Conservation (phyloP, 345 rosid genomes). For the Carallia brachiata region DNA sequence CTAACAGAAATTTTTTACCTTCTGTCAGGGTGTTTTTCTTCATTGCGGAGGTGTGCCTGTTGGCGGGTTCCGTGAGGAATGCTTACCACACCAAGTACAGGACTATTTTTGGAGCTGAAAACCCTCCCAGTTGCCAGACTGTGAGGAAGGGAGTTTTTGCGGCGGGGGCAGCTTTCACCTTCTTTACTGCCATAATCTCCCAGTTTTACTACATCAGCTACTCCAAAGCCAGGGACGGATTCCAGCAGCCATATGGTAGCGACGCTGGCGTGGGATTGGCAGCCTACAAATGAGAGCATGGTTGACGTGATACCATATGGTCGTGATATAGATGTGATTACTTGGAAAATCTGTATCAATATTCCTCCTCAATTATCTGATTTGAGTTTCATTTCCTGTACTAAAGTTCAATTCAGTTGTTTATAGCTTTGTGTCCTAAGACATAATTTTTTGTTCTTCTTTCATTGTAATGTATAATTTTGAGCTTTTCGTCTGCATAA, state of each 20-base stretch:
- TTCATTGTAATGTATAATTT: conserved; percentile 12
- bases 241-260: conserved; percentile 49
- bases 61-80: conserved; percentile 84
- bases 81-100: conserved; percentile 89
- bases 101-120: conserved; percentile 51
- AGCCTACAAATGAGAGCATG: conserved; percentile 49
- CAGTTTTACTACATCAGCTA: conserved; percentile 69
- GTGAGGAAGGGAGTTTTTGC: conserved; percentile 87
- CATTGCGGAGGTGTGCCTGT: conserved; percentile 75
- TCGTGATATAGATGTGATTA: conserved; percentile 1
- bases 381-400: conserved; percentile 21
- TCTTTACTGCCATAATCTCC: conserved; percentile 71
- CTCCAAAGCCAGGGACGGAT: conserved; percentile 62
- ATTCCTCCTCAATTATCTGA: conserved; percentile 9
- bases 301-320: background rate
- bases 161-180: conserved; percentile 84
- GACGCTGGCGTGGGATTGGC: conserved; percentile 60
- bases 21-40: conserved; percentile 44
- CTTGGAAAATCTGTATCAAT: conserved; percentile 16
- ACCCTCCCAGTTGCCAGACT: conserved; percentile 71
- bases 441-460: background rate
- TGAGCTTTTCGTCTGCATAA: conserved; percentile 9
- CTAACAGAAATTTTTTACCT: background rate
- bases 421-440: conserved; percentile 13
- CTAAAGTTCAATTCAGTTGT: conserved; percentile 11